Percentiles rank a stretch among this genome's conserved stretches.
These are phyloP conservation scores for Colletotrichum somersetense DNA, from an alignment of 2,329 filamentous ascomycete genomes.

Conservation along the genomic window DNA sequence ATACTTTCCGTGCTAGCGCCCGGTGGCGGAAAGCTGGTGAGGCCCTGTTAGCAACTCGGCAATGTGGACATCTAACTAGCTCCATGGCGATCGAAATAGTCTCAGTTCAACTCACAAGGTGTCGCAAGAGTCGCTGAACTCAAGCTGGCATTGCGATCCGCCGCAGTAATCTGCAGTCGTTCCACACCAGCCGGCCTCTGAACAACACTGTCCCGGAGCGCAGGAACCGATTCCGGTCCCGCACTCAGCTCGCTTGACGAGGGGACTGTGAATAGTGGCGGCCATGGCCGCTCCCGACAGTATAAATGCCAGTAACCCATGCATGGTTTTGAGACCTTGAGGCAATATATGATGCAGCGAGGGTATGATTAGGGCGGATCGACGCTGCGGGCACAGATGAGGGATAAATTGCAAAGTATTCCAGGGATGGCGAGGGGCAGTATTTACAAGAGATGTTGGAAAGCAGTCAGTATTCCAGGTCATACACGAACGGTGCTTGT, in stretches of 20 bases:
- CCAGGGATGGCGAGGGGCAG: slow-evolving; percentile 21
- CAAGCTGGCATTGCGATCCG: slow-evolving; percentile 55
- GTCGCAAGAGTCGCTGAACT: slow-evolving; percentile 56
- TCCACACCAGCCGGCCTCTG: slow-evolving; percentile 54
- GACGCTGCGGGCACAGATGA: slow-evolving; percentile 29
- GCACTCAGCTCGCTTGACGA: slow-evolving; percentile 46
- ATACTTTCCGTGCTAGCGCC: slow-evolving; percentile 50
- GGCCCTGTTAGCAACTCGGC: slow-evolving; percentile 8
- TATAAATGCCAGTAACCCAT: slow-evolving; percentile 35
- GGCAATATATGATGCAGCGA: slow-evolving; percentile 24
- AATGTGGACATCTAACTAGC: neutral
- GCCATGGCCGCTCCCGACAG: slow-evolving; percentile 36
- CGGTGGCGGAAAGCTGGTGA: slow-evolving; percentile 48
- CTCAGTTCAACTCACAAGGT: slow-evolving; percentile 52
- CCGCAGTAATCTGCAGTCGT: slow-evolving; percentile 51
- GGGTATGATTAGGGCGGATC: slow-evolving; percentile 38
- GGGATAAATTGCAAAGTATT: neutral
- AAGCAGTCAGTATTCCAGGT: neutral
- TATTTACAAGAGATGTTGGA: slow-evolving; percentile 35
- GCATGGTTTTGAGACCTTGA: slow-evolving; percentile 34
- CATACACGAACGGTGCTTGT: slow-evolving; percentile 2
- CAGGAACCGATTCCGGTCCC: slow-evolving; percentile 54
- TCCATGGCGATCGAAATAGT: neutral
- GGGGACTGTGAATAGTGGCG: slow-evolving; percentile 33
- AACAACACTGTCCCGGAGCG: slow-evolving; percentile 51